Base-by-base conservation (phyloP, 768 basidiomycete genomes). In the Boletellus ananiceps region DNA sequence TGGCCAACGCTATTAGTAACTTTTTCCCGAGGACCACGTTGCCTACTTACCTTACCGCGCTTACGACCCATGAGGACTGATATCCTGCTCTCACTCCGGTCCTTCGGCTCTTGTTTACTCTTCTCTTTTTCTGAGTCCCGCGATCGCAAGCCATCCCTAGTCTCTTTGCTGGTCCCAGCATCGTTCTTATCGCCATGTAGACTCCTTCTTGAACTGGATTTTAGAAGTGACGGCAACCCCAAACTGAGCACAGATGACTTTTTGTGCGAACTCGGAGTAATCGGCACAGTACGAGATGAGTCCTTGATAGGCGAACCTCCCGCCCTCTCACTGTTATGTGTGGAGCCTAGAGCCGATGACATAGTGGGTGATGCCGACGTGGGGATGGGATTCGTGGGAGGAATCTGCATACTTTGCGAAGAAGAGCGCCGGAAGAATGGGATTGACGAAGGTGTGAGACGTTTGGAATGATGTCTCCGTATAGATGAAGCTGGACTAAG, bases 401-500 rank as follows among this genome's bases (percentile, higher is more conserved):
- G 78, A 21, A 84, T 66, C 54, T 89, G 85, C 78, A 89, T 85
- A 13, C 87, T 89, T 61, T 92, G 88, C 7, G 93, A 93, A 23
- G 89, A 88, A 8, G 91, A 92, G 32, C 93, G 85, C 38, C 90
- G 81, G 74, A 95, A 94, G 70, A 95, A 95, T 2, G 93, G 93
- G 51, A 95, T 95, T 13, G 90, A 88, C 23, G 90, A 93, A 1
- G 92, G 92, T 1, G 93, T 93, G 40, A 93, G 79, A 50, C 93
- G 84, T 65, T 85, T 92, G 19, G 71, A 65, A 49, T 83, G 81
- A 25, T 79, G 77, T 35, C 84, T 81, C 45, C 83, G 80, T 37
- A 84, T 67, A 14, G 86, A 88, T 15, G 82, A 76, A 16, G 83
- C 74, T 29, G 88, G 88, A 58, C 87, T 90, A 19, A 88, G 77